phyloP scores from a whole-genome alignment of 306 rosid genomes.

The Oxytropis ochrocephala region DNA sequence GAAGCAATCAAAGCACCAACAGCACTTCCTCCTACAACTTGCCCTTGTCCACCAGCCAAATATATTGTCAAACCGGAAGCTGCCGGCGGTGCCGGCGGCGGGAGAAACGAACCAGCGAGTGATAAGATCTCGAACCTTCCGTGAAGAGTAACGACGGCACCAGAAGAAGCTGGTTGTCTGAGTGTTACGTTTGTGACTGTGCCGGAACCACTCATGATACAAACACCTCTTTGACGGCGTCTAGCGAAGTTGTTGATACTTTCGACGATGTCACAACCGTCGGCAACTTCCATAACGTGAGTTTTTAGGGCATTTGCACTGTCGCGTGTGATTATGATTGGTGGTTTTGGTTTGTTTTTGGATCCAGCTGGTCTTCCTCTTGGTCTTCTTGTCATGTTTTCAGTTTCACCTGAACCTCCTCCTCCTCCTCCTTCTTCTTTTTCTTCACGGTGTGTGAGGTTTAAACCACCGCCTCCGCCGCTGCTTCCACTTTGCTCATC shows the following conservation, averaged over 20 bases:
- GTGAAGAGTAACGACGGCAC: slow-evolving; percentile 72
- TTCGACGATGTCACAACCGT: slow-evolving; percentile 80
- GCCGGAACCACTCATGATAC: slow-evolving; percentile 92
- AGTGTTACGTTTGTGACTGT: slow-evolving; percentile 84
- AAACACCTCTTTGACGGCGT: slow-evolving; percentile 86
- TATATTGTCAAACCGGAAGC: slow-evolving; percentile 84
- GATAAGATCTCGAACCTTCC: slow-evolving; percentile 94
- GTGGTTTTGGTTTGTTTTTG: slow-evolving; percentile 95
- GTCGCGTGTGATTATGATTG: slow-evolving; percentile 90
- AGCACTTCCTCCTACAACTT: slow-evolving; percentile 92
- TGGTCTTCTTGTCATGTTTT: slow-evolving; percentile 53
- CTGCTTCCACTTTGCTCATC: slow-evolving; percentile 78
- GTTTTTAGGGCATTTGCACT: slow-evolving; percentile 92
- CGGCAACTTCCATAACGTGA: slow-evolving; percentile 89
- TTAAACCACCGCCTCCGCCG: slow-evolving; percentile 51
- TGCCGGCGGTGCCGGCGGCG: slow-evolving; percentile 87
- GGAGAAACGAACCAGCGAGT: slow-evolving; percentile 70
- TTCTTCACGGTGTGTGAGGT: slow-evolving; percentile 43
- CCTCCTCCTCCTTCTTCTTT: slow-evolving; percentile 15
- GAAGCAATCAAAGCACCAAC: slow-evolving; percentile 71
- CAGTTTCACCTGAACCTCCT: slow-evolving; percentile 34
- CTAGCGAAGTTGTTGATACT: slow-evolving; percentile 78
- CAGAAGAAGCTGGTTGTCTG: slow-evolving; percentile 80
- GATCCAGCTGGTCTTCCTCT: slow-evolving; percentile 94
- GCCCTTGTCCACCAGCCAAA: slow-evolving; percentile 87